Percentiles rank a stretch among this genome's conserved stretches.
These are phyloP conservation scores for Colletotrichum filicis DNA, from an alignment of 2,329 filamentous ascomycete genomes.

Conservation along the genomic window DNA sequence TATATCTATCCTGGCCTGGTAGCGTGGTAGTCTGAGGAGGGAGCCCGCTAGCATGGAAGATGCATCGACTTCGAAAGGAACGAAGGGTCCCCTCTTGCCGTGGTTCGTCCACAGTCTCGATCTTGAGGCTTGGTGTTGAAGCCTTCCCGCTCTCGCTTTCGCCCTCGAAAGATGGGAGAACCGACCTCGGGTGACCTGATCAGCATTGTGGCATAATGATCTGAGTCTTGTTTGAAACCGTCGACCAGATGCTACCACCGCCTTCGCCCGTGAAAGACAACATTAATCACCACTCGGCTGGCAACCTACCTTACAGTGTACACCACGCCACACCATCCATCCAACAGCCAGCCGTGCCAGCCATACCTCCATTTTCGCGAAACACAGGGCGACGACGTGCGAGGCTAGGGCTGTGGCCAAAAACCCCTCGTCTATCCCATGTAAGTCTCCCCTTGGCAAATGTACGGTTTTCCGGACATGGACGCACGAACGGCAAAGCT, in stretches of 20 bases:
- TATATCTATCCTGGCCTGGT: neutral
- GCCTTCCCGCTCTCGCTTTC: neutral
- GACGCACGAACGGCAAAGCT: neutral
- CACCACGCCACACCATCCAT: neutral
- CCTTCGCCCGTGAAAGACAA: neutral
- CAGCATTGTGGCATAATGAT: neutral
- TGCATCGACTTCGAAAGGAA: neutral
- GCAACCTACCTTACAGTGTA: neutral
- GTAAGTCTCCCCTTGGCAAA: neutral
- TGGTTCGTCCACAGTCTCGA: neutral
- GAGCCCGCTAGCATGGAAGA: neutral
- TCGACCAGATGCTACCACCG: neutral
- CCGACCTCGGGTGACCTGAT: neutral
- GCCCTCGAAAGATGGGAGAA: neutral
- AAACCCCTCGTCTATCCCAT: neutral
- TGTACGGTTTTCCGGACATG: neutral
- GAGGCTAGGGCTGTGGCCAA: slow-evolving; percentile 15
- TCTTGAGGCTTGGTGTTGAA: neutral
- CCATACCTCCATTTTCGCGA: slow-evolving; percentile 4
- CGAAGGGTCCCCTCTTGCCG: neutral
- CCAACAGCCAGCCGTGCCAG: too few relatives aligned
- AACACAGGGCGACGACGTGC: neutral
- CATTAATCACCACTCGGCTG: neutral
- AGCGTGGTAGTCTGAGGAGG: neutral
- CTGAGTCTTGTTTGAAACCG: neutral